Evolutionary conservation across 495 filamentous ascomycete genomes (phyloP), one percentile per base, ranked within the genome.

Genomic region (Aspergillus asperescens): DNA sequence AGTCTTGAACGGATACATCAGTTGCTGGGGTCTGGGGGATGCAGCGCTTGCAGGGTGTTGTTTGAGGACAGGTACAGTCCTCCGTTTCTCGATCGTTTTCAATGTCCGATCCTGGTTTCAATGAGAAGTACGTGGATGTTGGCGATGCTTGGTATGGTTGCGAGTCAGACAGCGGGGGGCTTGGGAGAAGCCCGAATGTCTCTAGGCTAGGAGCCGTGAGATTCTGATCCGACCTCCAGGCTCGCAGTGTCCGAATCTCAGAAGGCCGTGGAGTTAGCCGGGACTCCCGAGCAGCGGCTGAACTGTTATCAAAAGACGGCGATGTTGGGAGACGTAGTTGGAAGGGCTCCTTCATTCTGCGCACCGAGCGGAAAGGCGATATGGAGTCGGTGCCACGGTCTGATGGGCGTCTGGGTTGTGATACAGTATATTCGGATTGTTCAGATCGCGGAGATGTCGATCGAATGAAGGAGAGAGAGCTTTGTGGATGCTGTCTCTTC

Each of bases 281-380:
- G 2, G 37, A 42, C 6, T 61, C 55, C 27, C 55, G 62, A 1
- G 58, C 40, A 13, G 55, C 52, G 15, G 63, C 51, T 32, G 53
- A 35, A 1, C 43, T 55, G 12, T 57, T 61, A 34, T 73, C 68
- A 20, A 61, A 19, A 0, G 68, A 67, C 19, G 72, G 71, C 6
- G 71, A 74, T 3, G 55, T 51, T 7, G 71, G 71, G 13, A 77
- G 59, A 51, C 67, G 66, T 13, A 75, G 51, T 39, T 69, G 71
- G 40, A 77, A 73, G 7, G 72, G 72, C 44, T 75, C 66, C 44
- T 74, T 74, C 72, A 77, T 77, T 48, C 59, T 68, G 13, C 70
- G 62, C n/a, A 77, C 73, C 1, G 73, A 75, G 18, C 72, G 72
- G 45, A 74, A 74, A 0, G 72, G 73, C 20, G 72, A 76, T 31